Evolutionary conservation across 345 rosid genomes (phyloP).

Genomic region (Camelina neglecta): DNA sequence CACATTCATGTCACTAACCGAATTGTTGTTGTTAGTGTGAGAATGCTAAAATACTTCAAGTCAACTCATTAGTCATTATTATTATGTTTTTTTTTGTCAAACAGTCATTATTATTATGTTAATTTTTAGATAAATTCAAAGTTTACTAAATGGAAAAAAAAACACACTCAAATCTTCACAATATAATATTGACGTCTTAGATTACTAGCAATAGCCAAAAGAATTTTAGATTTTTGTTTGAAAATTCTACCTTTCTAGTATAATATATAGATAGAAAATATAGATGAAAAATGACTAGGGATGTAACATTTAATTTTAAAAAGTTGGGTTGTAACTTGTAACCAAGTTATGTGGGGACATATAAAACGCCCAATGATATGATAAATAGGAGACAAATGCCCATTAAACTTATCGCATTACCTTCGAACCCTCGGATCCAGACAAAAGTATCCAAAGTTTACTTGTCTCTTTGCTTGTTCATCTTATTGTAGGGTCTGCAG

Average conservation of each 20-base stretch:
- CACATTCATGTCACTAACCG: no score
- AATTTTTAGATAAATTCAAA: no score
- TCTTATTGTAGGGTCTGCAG: slow-evolving; percentile 20
- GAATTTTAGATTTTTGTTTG: not conserved
- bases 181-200: no score
- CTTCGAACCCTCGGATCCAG: slow-evolving; percentile 34
- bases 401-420: slow-evolving; percentile 34
- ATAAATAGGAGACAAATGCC: slow-evolving; percentile 34
- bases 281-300: not conserved
- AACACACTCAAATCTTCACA: no score
- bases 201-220: not conserved
- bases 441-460: slow-evolving; percentile 31
- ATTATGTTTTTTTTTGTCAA: no score
- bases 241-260: not conserved
- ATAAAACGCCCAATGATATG: slow-evolving; percentile 2
- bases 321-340: not conserved
- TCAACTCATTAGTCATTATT: no score
- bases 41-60: no score
- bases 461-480: slow-evolving; percentile 37
- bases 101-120: no score
- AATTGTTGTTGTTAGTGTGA: no score
- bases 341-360: slow-evolving; percentile 44
- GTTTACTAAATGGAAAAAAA: no score
- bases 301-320: not conserved
- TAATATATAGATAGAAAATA: no score